These are phyloP conservation scores for Gossypium stocksii DNA, from an alignment of 345 rosid species.

Conservation along the genomic window DNA sequence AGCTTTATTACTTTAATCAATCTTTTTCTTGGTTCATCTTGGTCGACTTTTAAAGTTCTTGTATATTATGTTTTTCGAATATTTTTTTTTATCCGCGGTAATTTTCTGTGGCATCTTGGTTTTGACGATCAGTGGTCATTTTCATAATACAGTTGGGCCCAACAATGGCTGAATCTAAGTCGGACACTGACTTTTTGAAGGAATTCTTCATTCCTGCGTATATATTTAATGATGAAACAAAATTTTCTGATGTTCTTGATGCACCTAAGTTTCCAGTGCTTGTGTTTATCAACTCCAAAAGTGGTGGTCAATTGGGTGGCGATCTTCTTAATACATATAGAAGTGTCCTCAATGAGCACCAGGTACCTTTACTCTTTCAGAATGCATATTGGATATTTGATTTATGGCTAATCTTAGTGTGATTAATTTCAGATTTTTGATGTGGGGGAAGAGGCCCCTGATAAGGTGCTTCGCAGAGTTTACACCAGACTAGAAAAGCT, in stretches of 20 bases:
- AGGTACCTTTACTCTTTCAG: conserved; percentile 33
- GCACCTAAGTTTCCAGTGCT: conserved; percentile 54
- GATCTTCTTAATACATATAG: conserved; percentile 64
- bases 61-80: background rate
- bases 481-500: conserved; percentile 61
- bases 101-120: background rate
- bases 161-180: conserved; percentile 28
- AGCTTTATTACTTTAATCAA: background rate
- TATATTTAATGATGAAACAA: conserved; percentile 41
- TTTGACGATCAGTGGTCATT: background rate
- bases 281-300: conserved; percentile 83
- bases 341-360: conserved; percentile 46
- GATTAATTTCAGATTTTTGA: conserved; percentile 62
- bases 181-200: conserved; percentile 27
- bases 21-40: background rate
- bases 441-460: conserved; percentile 64
- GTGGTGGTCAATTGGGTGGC: conserved; percentile 88
- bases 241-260: conserved; percentile 11
- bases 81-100: background rate
- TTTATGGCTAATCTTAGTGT: background rate
- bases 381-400: background rate
- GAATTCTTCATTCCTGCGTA: conserved; percentile 55
- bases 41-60: background rate
- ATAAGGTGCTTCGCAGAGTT: conserved; percentile 46
- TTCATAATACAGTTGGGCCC: conserved; percentile 22